Base-by-base conservation (phyloP, 2,329 filamentous ascomycete genomes). In the Colletotrichum scovillei region DNA sequence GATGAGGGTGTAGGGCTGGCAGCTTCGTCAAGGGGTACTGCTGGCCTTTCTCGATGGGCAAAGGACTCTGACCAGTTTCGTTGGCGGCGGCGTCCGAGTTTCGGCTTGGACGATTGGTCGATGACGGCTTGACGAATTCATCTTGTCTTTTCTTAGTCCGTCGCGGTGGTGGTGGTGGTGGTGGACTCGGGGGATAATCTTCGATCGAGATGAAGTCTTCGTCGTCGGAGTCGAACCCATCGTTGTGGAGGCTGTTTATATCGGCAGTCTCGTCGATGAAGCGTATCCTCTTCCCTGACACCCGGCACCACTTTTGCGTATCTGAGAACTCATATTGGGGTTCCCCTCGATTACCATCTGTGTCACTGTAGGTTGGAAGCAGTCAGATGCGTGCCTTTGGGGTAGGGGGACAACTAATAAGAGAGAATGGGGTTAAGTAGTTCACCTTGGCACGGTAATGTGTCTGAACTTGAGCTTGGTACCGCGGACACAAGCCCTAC, bases 261-360 rank as follows among this genome's bases (percentile, higher is more conserved):
- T 71, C 68, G 8, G 68, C 46, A 6, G 68, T 71, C 42, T 71
- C 68, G 14, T 71, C 68, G 56, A 71, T 71, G 24, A 71, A 71
- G 19, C 68, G 56, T 12, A 71, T 42, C 1, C 63, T 55, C 56
- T 71, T 71, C 5, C 68, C 46, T 1, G 46, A 26, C 1, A 71
- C 49, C 16, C 57, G 24, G 2, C 68, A 71, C 68, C 68, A 71
- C 26, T 67, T 67, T 6, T 71, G 68, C 9, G 42, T 62, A 3
- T 71, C 46, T 2, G 63, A 30, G 16, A 71, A 71, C 63, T 67
- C 68, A 49, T 71, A 71, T 6, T 60, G 63, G 11, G 55, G 46
- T 1, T 71, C 62, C 0, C 55, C 46, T 14, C 63, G 55, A 1
- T 46, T 42, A 0, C 32, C 32, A 16, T 46, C 32, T 2, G 60